Base-by-base conservation (phyloP, 805 yeast genomes). In the Myxozyma udenii region DNA sequence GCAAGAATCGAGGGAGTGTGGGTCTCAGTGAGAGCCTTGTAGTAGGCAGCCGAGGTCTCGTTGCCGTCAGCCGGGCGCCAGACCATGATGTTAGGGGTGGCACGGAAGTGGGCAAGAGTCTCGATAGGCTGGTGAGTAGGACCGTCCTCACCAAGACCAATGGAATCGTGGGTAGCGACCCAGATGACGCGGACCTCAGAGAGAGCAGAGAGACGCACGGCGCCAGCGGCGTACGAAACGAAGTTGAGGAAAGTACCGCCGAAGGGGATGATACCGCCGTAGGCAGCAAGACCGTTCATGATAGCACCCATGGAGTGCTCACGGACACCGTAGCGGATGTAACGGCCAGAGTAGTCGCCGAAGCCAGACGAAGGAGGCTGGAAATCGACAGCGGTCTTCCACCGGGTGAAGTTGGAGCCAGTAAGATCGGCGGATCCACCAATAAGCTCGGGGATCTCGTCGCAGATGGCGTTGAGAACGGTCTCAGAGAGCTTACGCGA, bases 241-340 rank as follows among this genome's bases (percentile, higher is more conserved):
- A 91, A 91, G 83, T 93, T 91, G 73, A 91, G 79, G 89, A 91
- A 91, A 68, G 98, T 91, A 74, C 96, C 98, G 72, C 96, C 96
- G 76, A 83, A 90, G 64, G 89, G 84, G 73, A 83, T 85, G 79
- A 77, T 81, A 76, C 87, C 87, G 60, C 83, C 83, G 68, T 75
- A 91, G 50, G 96, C 97, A 54, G 93, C 78, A 64, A 91, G 85
- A 84, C 98, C 98, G 75, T 93, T 91, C 82, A 90, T 79, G 71
- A 90, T 85, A 61, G 97, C 96, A 76, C 96, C 96, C 97, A 91
- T 89, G 72, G 87, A 97, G 75, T 93, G 98, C 79, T 91, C 98
- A 76, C 98, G 85, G 61, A 91, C 96, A 83, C 98, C 98, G 72
- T 84, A 91, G 77, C 97, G 85, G 73, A 91, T 78, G 78, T 91